Percentiles rank a stretch among this genome's conserved stretches.
phyloP scores from a whole-genome alignment of 352 stramenopile species.

The Phytopythium aichiense region DNA sequence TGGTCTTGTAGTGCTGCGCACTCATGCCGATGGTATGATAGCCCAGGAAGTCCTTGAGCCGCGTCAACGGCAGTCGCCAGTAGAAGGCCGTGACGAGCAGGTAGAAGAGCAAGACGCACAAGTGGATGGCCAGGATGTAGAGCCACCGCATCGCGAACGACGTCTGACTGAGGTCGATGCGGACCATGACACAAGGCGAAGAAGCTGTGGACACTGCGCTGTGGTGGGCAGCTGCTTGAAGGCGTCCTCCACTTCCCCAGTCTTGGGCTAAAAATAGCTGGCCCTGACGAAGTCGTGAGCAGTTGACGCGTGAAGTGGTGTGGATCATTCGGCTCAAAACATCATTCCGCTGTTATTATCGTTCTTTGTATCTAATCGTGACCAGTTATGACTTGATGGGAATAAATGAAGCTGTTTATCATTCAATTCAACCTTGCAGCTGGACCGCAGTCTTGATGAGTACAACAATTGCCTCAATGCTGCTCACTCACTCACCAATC shows the following conservation, averaged over 20 bases:
- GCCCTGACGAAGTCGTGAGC: no score
- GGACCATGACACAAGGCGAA: background rate
- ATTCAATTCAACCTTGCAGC: no score
- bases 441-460: background rate
- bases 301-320: no score
- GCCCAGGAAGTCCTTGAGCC: slow-evolving; percentile 11
- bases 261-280: no score
- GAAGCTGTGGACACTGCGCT: no score
- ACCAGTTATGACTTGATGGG: no score
- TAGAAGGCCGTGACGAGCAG: background rate
- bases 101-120: background rate
- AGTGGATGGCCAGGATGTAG: slow-evolving; percentile 9
- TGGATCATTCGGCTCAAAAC: no score
- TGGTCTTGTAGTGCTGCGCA: slow-evolving; percentile 10
- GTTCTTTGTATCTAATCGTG: no score
- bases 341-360: no score
- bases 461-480: background rate
- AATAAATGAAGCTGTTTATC: no score
- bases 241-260: no score
- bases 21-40: slow-evolving; percentile 24
- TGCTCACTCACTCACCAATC: background rate
- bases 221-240: no score
- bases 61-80: background rate
- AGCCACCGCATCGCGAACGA: slow-evolving; percentile 15
- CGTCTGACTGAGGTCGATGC: background rate